A percentile compares a stretch with the other conserved stretches of the same genome.
phyloP scores from a whole-genome alignment of 2,329 filamentous ascomycete species.

The Plenodomus lindquistii region DNA sequence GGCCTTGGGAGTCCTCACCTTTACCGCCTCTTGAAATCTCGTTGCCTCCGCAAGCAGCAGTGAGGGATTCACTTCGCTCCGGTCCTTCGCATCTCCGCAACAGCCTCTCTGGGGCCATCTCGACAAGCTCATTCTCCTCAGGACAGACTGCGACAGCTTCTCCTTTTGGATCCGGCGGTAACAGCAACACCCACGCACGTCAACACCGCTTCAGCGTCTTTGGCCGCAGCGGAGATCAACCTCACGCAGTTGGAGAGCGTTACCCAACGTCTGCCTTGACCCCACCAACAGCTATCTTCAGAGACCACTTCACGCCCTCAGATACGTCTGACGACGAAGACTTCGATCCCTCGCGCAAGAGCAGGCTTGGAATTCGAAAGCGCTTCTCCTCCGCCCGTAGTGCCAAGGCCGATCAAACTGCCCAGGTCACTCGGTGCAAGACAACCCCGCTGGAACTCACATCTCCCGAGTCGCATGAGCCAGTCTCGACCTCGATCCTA shows the following conservation, averaged over 20 bases:
- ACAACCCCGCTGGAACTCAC: conserved; percentile 16
- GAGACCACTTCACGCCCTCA: conserved; percentile 27
- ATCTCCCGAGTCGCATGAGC: conserved; percentile 13
- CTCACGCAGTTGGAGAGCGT: conserved; percentile 51
- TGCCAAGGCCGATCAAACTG: conserved; percentile 12
- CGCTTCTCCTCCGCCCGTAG: conserved; percentile 28
- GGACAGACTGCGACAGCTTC: conserved; percentile 16
- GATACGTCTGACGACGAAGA: conserved; percentile 36
- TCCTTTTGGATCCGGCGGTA: conserved; percentile 14
- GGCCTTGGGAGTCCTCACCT: conserved; percentile 48
- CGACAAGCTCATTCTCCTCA: conserved; percentile 23
- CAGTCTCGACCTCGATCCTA: conserved; percentile 14
- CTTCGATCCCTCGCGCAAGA: conserved; percentile 24
- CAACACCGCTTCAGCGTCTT: conserved; percentile 26
- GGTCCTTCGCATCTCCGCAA: conserved; percentile 37
- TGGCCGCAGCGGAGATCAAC: conserved; percentile 27
- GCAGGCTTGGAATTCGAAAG: conserved; percentile 24
- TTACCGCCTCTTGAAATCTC: conserved; percentile 46
- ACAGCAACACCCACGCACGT: conserved; percentile 16
- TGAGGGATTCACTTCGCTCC: conserved; percentile 30
- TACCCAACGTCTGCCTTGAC: conserved; percentile 54
- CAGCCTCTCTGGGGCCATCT: conserved; percentile 31
- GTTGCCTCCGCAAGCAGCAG: conserved; percentile 40
- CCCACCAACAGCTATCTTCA: conserved; percentile 43
- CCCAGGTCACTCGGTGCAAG: conserved; percentile 16